Base-by-base conservation (phyloP, 2,329 filamentous ascomycete genomes). In the Cytospora piceicola region DNA sequence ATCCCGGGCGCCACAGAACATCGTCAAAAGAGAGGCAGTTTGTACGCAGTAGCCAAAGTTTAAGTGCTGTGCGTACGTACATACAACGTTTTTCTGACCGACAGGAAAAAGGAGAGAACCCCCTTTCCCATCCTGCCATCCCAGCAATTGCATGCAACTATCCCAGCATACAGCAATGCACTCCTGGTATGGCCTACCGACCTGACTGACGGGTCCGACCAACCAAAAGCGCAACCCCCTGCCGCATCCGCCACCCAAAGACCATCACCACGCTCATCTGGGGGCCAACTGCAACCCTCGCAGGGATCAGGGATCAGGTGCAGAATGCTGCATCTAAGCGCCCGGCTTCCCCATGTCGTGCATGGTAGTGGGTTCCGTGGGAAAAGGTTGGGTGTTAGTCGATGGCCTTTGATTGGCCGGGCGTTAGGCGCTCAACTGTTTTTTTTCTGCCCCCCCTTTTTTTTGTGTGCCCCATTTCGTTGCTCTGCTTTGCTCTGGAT, bases 291-390 rank as follows among this genome's bases (percentile, higher is more conserved):
- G 20, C 39, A 42, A 42, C 14, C 15, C 46, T 4, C 17, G n/a
- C 46, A 64, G 51, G 65, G 65, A 61, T 64, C 65, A 67, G 61
- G 65, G 65, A 24, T 67, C 65, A 46, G 27, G 32, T 27, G 57
- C 30, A 55, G n/a, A 27, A 49, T n/a, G 36, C 36, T 49, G 34
- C 53, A 60, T 30, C 58, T 67, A 67, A 67, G 65, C 65, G 65
- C 65, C 65, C 61, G 61, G 61, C 56, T 64, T 64, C 65, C 59
- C 64, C 65, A 64, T 67, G 65, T 67, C 65, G 65, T 67, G 65
- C 65, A 67, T 56, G 52, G 60, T 57, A 63, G 60, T 22, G 36
- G 39, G 36, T 12, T 17, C 36, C 34, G 12, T 24, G 56, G 55
- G 12, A 36, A 36, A 36, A 36, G 12, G 52, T 52, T 42, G 49